Conservation (phyloP, 495 filamentous ascomycete species). For the Penicillium lagena region DNA sequence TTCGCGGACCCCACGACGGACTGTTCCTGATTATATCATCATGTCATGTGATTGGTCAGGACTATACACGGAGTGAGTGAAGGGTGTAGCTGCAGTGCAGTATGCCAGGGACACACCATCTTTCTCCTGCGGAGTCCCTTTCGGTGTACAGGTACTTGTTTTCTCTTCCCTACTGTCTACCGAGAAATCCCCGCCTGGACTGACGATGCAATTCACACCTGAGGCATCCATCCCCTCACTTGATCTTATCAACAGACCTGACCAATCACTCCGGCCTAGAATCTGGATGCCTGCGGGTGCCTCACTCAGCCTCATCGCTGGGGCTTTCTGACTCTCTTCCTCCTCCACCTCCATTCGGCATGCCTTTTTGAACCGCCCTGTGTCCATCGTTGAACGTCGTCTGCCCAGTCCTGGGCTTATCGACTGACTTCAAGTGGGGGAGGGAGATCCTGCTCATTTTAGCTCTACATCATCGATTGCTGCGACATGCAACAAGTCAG, state of each 20-base stretch:
- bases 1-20: background rate
- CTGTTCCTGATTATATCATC: no score
- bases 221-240: background rate
- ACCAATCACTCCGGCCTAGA: slow-evolving; percentile 13
- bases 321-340: slow-evolving; percentile 2
- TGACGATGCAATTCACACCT: background rate
- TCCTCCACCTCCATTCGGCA: background rate
- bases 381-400: background rate
- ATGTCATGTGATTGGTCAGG: no score
- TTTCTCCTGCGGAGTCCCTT: no score
- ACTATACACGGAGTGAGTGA: no score
- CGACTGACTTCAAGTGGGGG: background rate
- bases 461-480: background rate
- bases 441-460: slow-evolving; percentile 1
- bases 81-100: no score
- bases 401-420: slow-evolving; percentile 1
- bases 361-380: background rate
- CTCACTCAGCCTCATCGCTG: background rate
- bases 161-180: no score
- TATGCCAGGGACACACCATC: no score
- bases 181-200: background rate
- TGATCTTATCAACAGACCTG: background rate
- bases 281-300: slow-evolving; percentile 18
- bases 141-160: no score
- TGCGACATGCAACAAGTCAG: background rate